Base-by-base conservation (phyloP, 768 basidiomycete genomes). In the Kwoniella heveanensis region DNA sequence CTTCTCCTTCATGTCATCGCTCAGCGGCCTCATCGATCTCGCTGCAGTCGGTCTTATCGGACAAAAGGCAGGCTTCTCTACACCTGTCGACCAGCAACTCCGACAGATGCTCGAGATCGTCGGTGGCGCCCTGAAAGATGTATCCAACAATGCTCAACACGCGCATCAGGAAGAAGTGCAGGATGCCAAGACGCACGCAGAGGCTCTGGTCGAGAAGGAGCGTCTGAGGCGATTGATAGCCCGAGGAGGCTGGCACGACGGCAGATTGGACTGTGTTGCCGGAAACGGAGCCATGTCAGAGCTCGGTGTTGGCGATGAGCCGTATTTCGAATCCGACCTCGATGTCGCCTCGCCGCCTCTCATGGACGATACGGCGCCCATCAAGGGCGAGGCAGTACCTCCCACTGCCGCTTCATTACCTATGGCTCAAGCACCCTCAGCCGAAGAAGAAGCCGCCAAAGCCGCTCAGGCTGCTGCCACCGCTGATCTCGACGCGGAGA, bases 41-140 rank as follows among this genome's bases (percentile, higher is more conserved):
- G 92, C 91, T 0, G 88, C 88, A 62, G 85, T 93, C 47, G 94
- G 94, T 1, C 74, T 98, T n/a, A 96, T 96, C 69, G 96, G 96
- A 2, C 92, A 96, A 75, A 97, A 97, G 82, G 94, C 90, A 24
- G 93, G 96, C 19, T 82, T 97, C 67, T 88, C 87, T 53, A 88
- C 85, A 39, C 88, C 92, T 2, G 82, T 93, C 15, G 82, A 86
- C 19, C 89, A 91, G 47, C 92, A 97, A 78, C 82, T 97, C 48
- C 88, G 89, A 70, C 85, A 90, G 70, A 86, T 99, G 39, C 85
- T 99, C 8, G 86, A 88, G 50, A 88, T 93, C 10, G 89, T 90
- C 25, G 87, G 85, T 2, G 83, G 80, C 3, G 90, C 88, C 1
- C 84, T 99, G 21, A 85, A 87, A 62, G 81, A 85, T 13, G 88